Conservation (phyloP, 2,329 filamentous ascomycete genomes). For the Chaetomiaceae sp. region DNA sequence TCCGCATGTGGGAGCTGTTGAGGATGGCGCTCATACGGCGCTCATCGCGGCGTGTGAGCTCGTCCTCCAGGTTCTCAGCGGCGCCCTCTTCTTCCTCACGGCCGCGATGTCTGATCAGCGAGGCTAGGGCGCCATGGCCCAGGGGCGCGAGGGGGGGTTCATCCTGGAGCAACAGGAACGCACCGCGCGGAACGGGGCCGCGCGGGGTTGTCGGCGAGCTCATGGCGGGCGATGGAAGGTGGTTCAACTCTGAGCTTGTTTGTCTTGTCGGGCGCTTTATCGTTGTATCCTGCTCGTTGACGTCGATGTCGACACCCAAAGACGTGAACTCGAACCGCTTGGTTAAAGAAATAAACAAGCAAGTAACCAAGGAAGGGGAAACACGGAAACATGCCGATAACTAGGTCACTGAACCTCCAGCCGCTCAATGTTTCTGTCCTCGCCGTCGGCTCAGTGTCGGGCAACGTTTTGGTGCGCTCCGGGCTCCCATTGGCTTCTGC, state of each 20-base stretch:
- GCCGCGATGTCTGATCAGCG: conserved; percentile 45
- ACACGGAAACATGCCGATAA: too few relatives aligned
- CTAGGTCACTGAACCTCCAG: too few relatives aligned
- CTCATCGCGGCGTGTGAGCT: conserved; percentile 48
- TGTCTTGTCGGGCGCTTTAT: too few relatives aligned
- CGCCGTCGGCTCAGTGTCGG: too few relatives aligned
- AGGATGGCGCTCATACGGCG: conserved; percentile 56
- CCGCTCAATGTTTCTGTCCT: too few relatives aligned
- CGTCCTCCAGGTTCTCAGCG: conserved; percentile 35
- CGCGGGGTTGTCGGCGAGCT: conserved; percentile 22
- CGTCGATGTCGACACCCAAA: too few relatives aligned
- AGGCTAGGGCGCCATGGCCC: conserved; percentile 32
- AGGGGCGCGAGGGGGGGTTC: conserved; percentile 49
- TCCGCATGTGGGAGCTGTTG: conserved; percentile 68
- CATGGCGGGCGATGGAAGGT: conserved; percentile 35
- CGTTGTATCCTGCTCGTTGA: too few relatives aligned
- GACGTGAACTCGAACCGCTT: too few relatives aligned
- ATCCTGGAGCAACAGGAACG: conserved; percentile 32
- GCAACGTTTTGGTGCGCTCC: too few relatives aligned
- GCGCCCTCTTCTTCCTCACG: conserved; percentile 28
- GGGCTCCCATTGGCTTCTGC: neutral
- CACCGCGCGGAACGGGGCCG: conserved; percentile 16
- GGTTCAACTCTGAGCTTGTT: too few relatives aligned
- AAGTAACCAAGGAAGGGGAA: too few relatives aligned
- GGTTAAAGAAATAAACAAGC: too few relatives aligned